phyloP scores from a whole-genome alignment of 164 flowering plant genomes.

The Liquidambar formosana region DNA sequence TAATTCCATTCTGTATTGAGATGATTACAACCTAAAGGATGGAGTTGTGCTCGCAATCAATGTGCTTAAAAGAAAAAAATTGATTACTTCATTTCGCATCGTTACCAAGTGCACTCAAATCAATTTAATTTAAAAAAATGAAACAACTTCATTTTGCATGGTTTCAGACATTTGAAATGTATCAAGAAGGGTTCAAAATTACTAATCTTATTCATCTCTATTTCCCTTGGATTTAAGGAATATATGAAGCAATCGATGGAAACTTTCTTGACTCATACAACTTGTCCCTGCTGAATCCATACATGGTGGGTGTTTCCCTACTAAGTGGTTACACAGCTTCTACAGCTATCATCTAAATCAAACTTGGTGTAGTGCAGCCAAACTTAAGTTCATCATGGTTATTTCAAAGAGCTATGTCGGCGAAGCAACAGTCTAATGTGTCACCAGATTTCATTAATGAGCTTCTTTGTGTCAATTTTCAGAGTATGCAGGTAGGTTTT shows the following conservation, averaged over 20 bases:
- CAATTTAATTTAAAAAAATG: background rate
- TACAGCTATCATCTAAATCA: background rate
- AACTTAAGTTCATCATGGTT: slow-evolving; percentile 93
- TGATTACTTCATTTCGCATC: background rate
- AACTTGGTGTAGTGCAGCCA: slow-evolving; percentile 57
- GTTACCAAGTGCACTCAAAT: no score
- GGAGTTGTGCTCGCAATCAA: no score
- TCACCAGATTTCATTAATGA: slow-evolving; percentile 80
- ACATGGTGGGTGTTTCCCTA: slow-evolving; percentile 65
- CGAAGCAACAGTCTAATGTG: slow-evolving; percentile 60
- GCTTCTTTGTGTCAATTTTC: slow-evolving; percentile 76
- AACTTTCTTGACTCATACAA: slow-evolving; percentile 68
- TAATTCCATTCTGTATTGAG: no score
- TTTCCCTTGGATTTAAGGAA: slow-evolving; percentile 42
- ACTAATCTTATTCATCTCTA: background rate
- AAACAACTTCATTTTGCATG: background rate
- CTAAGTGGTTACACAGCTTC: slow-evolving; percentile 1
- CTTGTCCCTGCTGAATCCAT: slow-evolving; percentile 87
- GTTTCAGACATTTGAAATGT: background rate
- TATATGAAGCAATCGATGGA: slow-evolving; percentile 66
- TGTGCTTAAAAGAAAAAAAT: background rate
- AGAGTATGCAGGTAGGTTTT: slow-evolving; percentile 73
- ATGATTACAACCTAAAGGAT: no score
- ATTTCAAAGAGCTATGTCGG: slow-evolving; percentile 98
- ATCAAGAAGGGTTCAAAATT: background rate